Conservation (phyloP, 345 rosid genomes). For the Citrus sinensis region DVS_A1.0 CM039167.1:5690501-5691000, state of each 20-base stretch:
- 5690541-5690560: constrained; percentile 24
- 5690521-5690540: constrained; percentile 2
- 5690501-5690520: background rate
- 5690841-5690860: constrained; percentile 9
- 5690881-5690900: background rate
- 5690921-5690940: constrained; percentile 25
- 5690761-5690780: constrained; percentile 40
- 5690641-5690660: constrained; percentile 33
- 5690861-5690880: constrained; percentile 1
- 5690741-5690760: constrained; percentile 4
- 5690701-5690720: constrained; percentile 14
- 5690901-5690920: background rate
- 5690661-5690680: constrained; percentile 23
- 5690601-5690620: constrained; percentile 53
- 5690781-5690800: constrained; percentile 40
- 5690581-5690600: constrained; percentile 38
- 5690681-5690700: constrained; percentile 17
- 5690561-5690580: constrained; percentile 35
- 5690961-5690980: background rate
- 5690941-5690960: background rate
- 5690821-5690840: constrained; percentile 20
- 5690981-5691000: constrained; percentile 5
- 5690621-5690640: constrained; percentile 47
- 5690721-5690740: background rate
- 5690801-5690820: constrained; percentile 46